phyloP scores from a whole-genome alignment of 257 asterid genomes.

The Solanum phureja region DNA sequence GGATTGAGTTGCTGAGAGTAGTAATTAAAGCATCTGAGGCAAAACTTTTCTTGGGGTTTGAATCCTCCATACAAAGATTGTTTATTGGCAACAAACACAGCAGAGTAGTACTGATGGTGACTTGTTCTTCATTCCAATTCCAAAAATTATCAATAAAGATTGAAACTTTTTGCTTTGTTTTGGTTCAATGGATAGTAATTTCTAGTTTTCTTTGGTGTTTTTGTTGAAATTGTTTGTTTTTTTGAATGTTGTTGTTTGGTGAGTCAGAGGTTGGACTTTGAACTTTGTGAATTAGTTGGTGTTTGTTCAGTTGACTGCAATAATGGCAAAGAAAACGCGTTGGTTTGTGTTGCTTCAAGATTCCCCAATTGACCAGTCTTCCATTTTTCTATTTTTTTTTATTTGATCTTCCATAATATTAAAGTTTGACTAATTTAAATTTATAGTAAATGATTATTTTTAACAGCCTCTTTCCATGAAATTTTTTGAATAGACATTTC shows the following conservation, averaged over 20 bases:
- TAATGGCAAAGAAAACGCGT: constrained; percentile 41
- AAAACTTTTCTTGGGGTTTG: background rate
- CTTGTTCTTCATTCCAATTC: constrained; percentile 7
- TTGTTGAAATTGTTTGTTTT: background rate
- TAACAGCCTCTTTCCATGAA: no score
- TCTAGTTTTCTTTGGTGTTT: background rate
- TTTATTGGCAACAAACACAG: background rate
- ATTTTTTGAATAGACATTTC: no score
- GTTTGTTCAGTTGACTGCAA: constrained; percentile 43
- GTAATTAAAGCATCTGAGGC: constrained; percentile 47
- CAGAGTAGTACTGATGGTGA: background rate
- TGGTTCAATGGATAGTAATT: background rate
- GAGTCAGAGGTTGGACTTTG: constrained; percentile 94
- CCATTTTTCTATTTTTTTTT: background rate
- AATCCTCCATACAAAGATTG: background rate
- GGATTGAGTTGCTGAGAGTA: constrained; percentile 82
- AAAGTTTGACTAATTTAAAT: background rate
- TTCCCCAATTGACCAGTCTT: constrained; percentile 15
- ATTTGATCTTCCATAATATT: background rate
- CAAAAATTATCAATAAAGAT: constrained; percentile 5
- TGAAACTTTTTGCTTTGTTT: constrained; percentile 6
- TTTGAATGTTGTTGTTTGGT: constrained; percentile 13
- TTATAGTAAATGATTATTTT: fast-evolving
- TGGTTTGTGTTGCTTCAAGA: constrained; percentile 19
- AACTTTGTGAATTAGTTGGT: constrained; percentile 24